Percentiles rank a stretch among this genome's conserved stretches.
phyloP scores from a whole-genome alignment of 352 stramenopile species.

The Globisporangium spinosum region DNA sequence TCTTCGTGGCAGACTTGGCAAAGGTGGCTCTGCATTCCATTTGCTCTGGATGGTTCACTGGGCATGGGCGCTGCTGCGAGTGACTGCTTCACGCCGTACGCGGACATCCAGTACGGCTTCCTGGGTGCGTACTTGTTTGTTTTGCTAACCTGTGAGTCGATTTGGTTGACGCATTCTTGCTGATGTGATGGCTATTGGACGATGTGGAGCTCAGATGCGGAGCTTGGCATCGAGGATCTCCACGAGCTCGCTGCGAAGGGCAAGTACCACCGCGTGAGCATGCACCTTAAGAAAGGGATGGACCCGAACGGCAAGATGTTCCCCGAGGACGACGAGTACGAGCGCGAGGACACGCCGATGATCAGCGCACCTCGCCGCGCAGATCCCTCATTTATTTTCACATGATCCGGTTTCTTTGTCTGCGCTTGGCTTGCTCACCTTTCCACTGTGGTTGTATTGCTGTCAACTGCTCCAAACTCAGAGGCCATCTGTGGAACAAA shows the following conservation, averaged over 20 bases:
- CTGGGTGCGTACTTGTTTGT: constrained; percentile 19
- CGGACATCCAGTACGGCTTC: constrained; percentile 56
- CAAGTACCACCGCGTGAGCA: constrained; percentile 33
- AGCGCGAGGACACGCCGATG: constrained; percentile 48
- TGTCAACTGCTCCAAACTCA: constrained; percentile 2
- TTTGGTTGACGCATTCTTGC: not conserved
- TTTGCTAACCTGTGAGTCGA: not conserved
- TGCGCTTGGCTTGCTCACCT: not conserved
- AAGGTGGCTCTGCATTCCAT: not conserved
- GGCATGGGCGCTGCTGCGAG: constrained; percentile 51
- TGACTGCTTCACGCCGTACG: constrained; percentile 50
- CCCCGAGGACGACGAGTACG: constrained; percentile 42
- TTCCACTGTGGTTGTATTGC: not conserved
- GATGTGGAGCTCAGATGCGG: constrained; percentile 26
- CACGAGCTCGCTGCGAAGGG: constrained; percentile 48
- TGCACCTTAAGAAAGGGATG: constrained; percentile 52
- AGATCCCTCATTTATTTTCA: not conserved
- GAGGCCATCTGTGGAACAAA: constrained; percentile 40
- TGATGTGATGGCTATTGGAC: not conserved
- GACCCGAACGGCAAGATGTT: constrained; percentile 46
- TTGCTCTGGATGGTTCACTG: not conserved
- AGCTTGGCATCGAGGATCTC: constrained; percentile 48
- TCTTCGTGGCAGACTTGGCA: not conserved
- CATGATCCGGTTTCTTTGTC: not conserved
- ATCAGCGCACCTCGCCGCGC: too few relatives aligned